Conservation (phyloP, 228 moss, liverwort and hornwort genomes). For the Sphagnum fallax region DNA sequence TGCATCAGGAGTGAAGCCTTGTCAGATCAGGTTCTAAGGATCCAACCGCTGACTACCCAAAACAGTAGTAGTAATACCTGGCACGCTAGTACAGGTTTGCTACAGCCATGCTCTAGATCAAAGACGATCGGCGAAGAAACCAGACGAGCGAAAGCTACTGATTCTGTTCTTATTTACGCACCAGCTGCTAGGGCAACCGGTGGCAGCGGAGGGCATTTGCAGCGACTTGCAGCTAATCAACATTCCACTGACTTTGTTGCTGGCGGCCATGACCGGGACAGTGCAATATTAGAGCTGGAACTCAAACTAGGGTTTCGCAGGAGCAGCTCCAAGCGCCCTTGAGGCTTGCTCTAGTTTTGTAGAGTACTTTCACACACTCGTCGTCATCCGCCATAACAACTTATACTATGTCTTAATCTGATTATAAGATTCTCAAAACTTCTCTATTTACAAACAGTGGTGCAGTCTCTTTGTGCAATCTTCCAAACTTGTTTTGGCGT, state of each 20-base stretch:
- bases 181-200: slow-evolving; percentile 39
- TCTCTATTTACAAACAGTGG: no score
- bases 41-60: slow-evolving; percentile 4
- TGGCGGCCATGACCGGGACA: slow-evolving; percentile 3
- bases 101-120: slow-evolving; percentile 19
- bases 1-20: slow-evolving; percentile 12
- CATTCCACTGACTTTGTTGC: background rate
- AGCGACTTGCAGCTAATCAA: slow-evolving; percentile 25
- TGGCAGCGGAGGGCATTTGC: slow-evolving; percentile 44
- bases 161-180: slow-evolving; percentile 12
- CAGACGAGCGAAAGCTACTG: slow-evolving; percentile 10
- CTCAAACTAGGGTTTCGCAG: slow-evolving; percentile 34
- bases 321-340: background rate
- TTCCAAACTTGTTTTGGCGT: no score
- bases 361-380: slow-evolving; percentile 6
- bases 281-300: slow-evolving; percentile 30
- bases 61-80: slow-evolving; percentile 14
- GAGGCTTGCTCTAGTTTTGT: slow-evolving; percentile 20
- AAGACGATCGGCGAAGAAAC: slow-evolving; percentile 8
- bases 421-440: no score
- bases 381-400: no score
- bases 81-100: background rate
- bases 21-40: slow-evolving; percentile 4
- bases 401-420: no score
- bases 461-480: no score